A percentile compares a stretch with the other conserved stretches of the same genome.
phyloP scores from a whole-genome alignment of 495 filamentous ascomycete genomes.

The Annulohypoxylon maeteangense region DNA sequence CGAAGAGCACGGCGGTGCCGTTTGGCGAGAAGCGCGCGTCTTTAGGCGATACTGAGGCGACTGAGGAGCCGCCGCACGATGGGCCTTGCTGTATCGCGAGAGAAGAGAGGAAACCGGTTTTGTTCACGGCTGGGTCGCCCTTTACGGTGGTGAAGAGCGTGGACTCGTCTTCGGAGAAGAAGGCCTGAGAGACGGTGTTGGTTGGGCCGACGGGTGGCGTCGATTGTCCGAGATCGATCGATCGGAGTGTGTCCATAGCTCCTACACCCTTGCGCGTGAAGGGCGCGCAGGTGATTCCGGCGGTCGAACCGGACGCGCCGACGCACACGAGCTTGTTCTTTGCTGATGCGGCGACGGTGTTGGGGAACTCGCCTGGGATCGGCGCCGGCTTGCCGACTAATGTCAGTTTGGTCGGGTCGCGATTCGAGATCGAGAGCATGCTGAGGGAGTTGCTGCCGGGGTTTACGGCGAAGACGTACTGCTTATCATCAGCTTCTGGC shows the following conservation, averaged over 20 bases:
- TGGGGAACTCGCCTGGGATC: constrained; percentile 66
- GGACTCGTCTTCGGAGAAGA: constrained; percentile 64
- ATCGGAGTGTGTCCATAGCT: constrained; percentile 54
- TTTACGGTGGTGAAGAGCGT: constrained; percentile 67
- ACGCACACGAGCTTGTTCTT: constrained; percentile 65
- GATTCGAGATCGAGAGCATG: constrained; percentile 61
- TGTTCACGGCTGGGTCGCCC: constrained; percentile 62
- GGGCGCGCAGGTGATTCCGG: constrained; percentile 64
- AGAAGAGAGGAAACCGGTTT: constrained; percentile 63
- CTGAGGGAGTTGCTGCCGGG: constrained; percentile 67
- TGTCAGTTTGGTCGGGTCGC: constrained; percentile 58
- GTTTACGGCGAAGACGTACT: constrained; percentile 68
- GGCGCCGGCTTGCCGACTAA: constrained; percentile 55
- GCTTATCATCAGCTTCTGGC: constrained; percentile 7
- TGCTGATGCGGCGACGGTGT: constrained; percentile 62
- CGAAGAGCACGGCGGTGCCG: constrained; percentile 67
- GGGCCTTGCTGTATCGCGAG: constrained; percentile 53
- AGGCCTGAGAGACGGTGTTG: constrained; percentile 65
- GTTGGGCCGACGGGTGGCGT: constrained; percentile 65
- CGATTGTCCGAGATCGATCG: constrained; percentile 59
- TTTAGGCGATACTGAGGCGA: not conserved
- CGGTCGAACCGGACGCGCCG: constrained; percentile 60
- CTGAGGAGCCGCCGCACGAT: constrained; percentile 5
- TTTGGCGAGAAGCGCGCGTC: constrained; percentile 52
- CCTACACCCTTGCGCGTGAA: constrained; percentile 56